Conservation (phyloP, 495 filamentous ascomycete genomes). For the Penicillium desertorum region DNA sequence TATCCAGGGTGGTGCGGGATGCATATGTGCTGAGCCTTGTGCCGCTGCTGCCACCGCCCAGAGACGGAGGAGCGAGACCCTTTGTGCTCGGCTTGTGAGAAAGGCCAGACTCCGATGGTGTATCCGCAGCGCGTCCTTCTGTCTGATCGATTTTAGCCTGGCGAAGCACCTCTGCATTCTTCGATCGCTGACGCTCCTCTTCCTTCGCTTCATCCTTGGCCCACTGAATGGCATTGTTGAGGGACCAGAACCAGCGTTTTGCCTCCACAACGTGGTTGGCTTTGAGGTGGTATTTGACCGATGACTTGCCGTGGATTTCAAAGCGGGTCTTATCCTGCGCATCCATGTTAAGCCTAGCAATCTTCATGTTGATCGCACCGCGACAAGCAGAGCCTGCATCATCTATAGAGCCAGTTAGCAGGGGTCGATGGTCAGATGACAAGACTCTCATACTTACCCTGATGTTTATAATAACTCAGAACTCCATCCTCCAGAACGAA, state of each 20-base stretch:
- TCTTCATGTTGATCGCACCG: slow-evolving; percentile 97
- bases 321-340: slow-evolving; percentile 95
- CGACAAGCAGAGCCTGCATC: slow-evolving; percentile 74
- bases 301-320: slow-evolving; percentile 95
- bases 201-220: slow-evolving; percentile 93
- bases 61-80: slow-evolving; percentile 36
- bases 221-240: slow-evolving; percentile 99
- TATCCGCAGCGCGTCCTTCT: slow-evolving; percentile 40
- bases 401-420: slow-evolving; percentile 49
- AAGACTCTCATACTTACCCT: slow-evolving; percentile 50
- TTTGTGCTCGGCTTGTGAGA: slow-evolving; percentile 41
- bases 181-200: slow-evolving; percentile 71
- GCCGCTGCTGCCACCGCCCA: slow-evolving; percentile 37
- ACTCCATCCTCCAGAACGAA: slow-evolving; percentile 98
- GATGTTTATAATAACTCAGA: slow-evolving; percentile 97
- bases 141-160: slow-evolving; percentile 67
- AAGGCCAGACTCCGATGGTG: slow-evolving; percentile 33
- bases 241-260: slow-evolving; percentile 83
- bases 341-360: slow-evolving; percentile 92
- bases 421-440: neutral
- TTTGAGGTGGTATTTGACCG: slow-evolving; percentile 97
- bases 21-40: slow-evolving; percentile 44
- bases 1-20: slow-evolving; percentile 53
- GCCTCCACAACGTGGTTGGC: slow-evolving; percentile 79
- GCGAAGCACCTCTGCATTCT: slow-evolving; percentile 71